Percentiles rank a stretch among this genome's conserved stretches.
Conservation (phyloP, 768 basidiomycete species). For the Trametes maxima region DNA sequence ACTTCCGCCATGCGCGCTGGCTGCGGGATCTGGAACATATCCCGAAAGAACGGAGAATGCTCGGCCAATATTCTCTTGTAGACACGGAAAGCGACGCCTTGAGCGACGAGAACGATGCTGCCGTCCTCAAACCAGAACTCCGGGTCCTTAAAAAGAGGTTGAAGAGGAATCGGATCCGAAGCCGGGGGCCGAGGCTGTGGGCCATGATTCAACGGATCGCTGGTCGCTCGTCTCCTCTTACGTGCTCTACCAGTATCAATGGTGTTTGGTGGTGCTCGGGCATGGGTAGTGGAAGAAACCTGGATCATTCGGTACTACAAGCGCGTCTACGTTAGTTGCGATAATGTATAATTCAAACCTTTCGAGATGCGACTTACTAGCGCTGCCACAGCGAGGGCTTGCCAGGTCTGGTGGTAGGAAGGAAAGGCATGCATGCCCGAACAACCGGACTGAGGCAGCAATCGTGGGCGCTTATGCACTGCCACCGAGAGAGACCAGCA, state of each 20-base stretch:
- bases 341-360: too few species aligned
- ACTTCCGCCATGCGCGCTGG: background rate
- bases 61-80: slow-evolving; percentile 28
- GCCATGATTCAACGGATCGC: background rate
- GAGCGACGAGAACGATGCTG: slow-evolving; percentile 30
- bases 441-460: too few species aligned
- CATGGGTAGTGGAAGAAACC: background rate
- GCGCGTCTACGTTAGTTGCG: too few species aligned
- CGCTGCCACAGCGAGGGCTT: too few species aligned
- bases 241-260: background rate
- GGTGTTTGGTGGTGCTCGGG: background rate
- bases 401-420: too few species aligned
- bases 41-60: slow-evolving; percentile 30
- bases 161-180: background rate
- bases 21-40: slow-evolving; percentile 9
- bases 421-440: too few species aligned
- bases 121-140: slow-evolving; percentile 36
- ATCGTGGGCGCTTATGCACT: too few species aligned
- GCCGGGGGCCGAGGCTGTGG: background rate
- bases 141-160: background rate
- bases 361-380: too few species aligned
- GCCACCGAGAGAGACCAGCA: too few species aligned
- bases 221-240: background rate
- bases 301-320: background rate
- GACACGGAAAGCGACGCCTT: slow-evolving; percentile 29